Percentiles rank a stretch among this genome's conserved stretches.
Evolutionary conservation across 108 stramenopile genomes (phyloP).

Genomic region (Stephanodiscus triporus): DNA sequence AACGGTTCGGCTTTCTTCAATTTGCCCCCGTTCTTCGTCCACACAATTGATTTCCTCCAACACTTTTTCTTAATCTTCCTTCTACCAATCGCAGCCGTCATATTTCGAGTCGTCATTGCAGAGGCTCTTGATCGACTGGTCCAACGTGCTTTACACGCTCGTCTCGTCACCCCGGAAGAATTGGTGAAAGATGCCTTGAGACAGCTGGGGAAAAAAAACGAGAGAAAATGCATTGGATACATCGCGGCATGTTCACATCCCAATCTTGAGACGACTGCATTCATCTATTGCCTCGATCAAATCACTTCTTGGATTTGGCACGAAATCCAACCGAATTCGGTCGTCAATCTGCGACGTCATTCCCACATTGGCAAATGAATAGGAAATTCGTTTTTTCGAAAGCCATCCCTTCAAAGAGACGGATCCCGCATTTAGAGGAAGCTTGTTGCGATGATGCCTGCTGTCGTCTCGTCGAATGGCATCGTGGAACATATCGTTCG

Average conservation of each 20-base stretch:
- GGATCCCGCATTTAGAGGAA: slow-evolving; percentile 9
- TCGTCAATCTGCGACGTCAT: slow-evolving; percentile 60
- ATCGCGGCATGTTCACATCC: slow-evolving; percentile 14
- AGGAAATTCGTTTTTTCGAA: slow-evolving; percentile 71
- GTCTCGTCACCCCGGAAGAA: slow-evolving; percentile 31
- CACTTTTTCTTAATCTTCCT: slow-evolving; percentile 29
- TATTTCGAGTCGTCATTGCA: slow-evolving; percentile 6
- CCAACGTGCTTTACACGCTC: slow-evolving; percentile 6
- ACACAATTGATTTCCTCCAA: slow-evolving; percentile 20
- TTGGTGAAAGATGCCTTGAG: slow-evolving; percentile 23
- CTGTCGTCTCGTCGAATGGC: slow-evolving; percentile 65
- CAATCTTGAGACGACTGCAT: not conserved
- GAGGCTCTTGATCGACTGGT: slow-evolving; percentile 1
- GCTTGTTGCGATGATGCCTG: slow-evolving; percentile 21
- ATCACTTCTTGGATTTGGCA: slow-evolving; percentile 81
- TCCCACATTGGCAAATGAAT: slow-evolving; percentile 81
- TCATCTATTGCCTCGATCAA: slow-evolving; percentile 67
- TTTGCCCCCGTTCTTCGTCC: not conserved
- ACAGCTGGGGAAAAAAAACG: slow-evolving; percentile 9
- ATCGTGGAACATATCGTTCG: slow-evolving; percentile 87
- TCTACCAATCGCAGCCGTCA: slow-evolving; percentile 15
- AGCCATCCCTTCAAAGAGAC: slow-evolving; percentile 28
- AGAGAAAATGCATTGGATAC: slow-evolving; percentile 18
- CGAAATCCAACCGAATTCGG: slow-evolving; percentile 67
- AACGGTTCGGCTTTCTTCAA: not conserved